Conservation (phyloP, 495 filamentous ascomycete genomes). For the Penicillium ucsense region DNA sequence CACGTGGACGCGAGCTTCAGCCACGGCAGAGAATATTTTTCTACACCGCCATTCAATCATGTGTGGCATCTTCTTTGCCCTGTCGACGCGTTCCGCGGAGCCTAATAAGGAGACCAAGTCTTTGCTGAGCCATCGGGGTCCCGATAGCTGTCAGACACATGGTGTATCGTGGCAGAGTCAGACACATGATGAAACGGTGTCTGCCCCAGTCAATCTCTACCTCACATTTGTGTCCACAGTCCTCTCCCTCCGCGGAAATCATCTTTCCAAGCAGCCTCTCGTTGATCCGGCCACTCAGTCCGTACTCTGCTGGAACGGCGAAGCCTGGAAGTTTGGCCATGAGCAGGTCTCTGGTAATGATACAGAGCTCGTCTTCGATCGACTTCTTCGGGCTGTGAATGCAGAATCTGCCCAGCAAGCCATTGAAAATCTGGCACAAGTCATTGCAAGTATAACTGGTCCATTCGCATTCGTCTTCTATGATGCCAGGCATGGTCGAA, state of each 20-base stretch:
- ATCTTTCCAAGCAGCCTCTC: constrained; percentile 65
- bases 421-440: constrained; percentile 34
- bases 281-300: constrained; percentile 49
- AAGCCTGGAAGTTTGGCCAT: constrained; percentile 73
- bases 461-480: constrained; percentile 91
- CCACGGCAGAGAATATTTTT: not conserved
- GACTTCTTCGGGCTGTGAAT: constrained; percentile 43
- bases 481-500: constrained; percentile 45
- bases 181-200: constrained; percentile 6
- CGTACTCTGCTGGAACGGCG: constrained; percentile 95
- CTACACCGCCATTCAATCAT: constrained; percentile 25
- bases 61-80: constrained; percentile 59
- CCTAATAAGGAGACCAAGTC: constrained; percentile 32
- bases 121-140: constrained; percentile 44
- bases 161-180: constrained; percentile 14
- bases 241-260: constrained; percentile 68
- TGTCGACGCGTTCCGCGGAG: constrained; percentile 19
- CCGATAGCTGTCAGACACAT: constrained; percentile 41
- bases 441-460: constrained; percentile 59
- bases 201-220: constrained; percentile 21
- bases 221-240: constrained; percentile 75
- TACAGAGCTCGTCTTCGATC: constrained; percentile 57
- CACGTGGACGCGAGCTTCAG: not conserved
- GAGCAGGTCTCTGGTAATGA: constrained; percentile 59
- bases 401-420: constrained; percentile 7